Percentiles rank a stretch among this genome's conserved stretches.
These are phyloP conservation scores for Colletotrichum sp. DNA, from an alignment of 2,329 filamentous ascomycete genomes.

Conservation along the genomic window DNA sequence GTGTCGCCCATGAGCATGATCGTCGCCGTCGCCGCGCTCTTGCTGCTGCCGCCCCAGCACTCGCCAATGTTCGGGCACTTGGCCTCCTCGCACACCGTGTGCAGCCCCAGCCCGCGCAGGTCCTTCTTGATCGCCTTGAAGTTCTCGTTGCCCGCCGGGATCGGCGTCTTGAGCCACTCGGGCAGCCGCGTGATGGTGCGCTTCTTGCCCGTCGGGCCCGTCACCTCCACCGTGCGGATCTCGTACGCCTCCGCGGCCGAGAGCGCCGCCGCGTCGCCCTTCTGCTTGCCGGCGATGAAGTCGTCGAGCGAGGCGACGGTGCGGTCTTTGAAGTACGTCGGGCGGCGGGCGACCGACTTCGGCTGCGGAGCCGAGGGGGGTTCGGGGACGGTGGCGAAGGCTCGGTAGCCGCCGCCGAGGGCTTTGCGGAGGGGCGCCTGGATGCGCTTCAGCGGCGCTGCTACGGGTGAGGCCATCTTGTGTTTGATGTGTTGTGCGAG, in stretches of 20 bases:
- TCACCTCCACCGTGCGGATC: conserved; percentile 66
- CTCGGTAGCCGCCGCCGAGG: conserved; percentile 39
- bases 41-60: conserved; percentile 93
- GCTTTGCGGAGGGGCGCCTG: conserved; percentile 48
- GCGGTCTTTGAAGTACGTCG: conserved; percentile 66
- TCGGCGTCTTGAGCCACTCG: conserved; percentile 94
- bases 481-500: background rate
- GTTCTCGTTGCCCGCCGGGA: conserved; percentile 80
- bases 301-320: conserved; percentile 62
- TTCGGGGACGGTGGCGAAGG: conserved; percentile 51
- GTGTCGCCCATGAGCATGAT: conserved; percentile 99
- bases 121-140: conserved; percentile 97
- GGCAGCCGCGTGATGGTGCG: conserved; percentile 78
- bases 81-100: conserved; percentile 98
- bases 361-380: conserved; percentile 25
- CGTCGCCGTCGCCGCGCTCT: conserved; percentile 90
- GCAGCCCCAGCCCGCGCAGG: conserved; percentile 84
- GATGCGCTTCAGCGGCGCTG: conserved; percentile 43
- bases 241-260: conserved; percentile 61
- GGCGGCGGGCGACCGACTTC: conserved; percentile 33
- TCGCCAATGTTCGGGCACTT: conserved; percentile 97
- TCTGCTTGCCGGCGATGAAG: conserved; percentile 48
- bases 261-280: conserved; percentile 23
- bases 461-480: conserved; percentile 42
- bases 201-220: conserved; percentile 65